phyloP scores from a whole-genome alignment of 495 filamentous ascomycete species.

The Aspergillus kassunensis region DNA sequence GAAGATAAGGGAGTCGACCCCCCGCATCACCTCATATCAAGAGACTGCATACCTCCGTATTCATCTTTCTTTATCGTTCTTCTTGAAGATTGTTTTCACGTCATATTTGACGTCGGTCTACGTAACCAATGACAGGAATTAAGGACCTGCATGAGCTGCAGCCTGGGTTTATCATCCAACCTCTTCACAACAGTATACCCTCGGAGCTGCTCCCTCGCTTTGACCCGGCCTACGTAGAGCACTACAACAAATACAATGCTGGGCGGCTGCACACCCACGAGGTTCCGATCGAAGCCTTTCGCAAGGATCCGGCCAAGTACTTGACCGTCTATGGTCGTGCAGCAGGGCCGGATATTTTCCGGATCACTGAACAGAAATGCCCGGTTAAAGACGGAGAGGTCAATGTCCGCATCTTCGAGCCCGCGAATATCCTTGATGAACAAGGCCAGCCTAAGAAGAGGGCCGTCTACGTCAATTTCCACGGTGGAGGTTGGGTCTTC shows the following conservation, averaged over 20 bases:
- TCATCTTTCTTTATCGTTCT: background rate
- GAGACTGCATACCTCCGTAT: background rate
- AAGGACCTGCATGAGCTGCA: slow-evolving; percentile 23
- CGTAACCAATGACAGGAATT: slow-evolving; percentile 16
- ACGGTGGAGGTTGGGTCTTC: slow-evolving; percentile 42
- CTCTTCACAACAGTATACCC: slow-evolving; percentile 38
- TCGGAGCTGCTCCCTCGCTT: slow-evolving; percentile 27
- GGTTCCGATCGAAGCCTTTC: slow-evolving; percentile 41
- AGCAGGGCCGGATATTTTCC: slow-evolving; percentile 30
- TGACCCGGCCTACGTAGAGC: slow-evolving; percentile 33
- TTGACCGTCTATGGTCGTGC: slow-evolving; percentile 33
- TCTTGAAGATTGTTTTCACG: background rate
- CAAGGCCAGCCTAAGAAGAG: slow-evolving; percentile 30
- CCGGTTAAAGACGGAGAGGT: slow-evolving; percentile 36
- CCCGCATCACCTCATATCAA: background rate
- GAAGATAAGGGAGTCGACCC: slow-evolving; percentile 7
- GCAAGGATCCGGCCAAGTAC: slow-evolving; percentile 37
- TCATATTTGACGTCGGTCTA: background rate
- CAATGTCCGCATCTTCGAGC: slow-evolving; percentile 37
- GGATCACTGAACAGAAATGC: slow-evolving; percentile 39
- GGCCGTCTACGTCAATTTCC: slow-evolving; percentile 38
- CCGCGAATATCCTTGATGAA: slow-evolving; percentile 22
- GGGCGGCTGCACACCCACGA: slow-evolving; percentile 40
- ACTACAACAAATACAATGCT: slow-evolving; percentile 38
- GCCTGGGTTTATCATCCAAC: slow-evolving; percentile 21